Percentiles rank a stretch among this genome's conserved stretches.
These are phyloP conservation scores for Lasiosphaeris hirsuta DNA, from an alignment of 495 filamentous ascomycete genomes.

Conservation along the genomic window DNA sequence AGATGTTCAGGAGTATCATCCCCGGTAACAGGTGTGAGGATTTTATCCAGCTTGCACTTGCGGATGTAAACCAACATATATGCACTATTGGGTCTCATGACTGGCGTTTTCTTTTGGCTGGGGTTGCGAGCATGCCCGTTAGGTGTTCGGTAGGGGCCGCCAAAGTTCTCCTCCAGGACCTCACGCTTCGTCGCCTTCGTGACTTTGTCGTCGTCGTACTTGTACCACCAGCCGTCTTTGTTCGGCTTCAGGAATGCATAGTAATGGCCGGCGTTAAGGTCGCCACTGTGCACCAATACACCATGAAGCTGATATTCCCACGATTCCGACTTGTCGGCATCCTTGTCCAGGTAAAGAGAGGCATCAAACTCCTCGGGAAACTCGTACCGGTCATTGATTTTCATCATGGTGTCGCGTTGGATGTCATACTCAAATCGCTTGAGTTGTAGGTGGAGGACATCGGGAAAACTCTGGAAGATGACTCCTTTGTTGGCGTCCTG, in stretches of 20 bases:
- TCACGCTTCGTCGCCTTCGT: slow-evolving; percentile 89
- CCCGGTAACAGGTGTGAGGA: slow-evolving; percentile 69
- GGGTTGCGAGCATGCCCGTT: slow-evolving; percentile 37
- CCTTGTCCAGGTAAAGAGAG: slow-evolving; percentile 77
- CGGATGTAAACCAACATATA: slow-evolving; percentile 99
- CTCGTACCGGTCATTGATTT: slow-evolving; percentile 97
- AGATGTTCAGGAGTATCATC: slow-evolving; percentile 83
- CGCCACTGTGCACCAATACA: slow-evolving; percentile 93
- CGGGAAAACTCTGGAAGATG: slow-evolving; percentile 93
- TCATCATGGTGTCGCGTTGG: slow-evolving; percentile 94
- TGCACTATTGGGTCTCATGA: slow-evolving; percentile 63
- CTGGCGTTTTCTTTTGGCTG: slow-evolving; percentile 42
- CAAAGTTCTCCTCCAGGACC: slow-evolving; percentile 94
- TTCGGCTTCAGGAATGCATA: slow-evolving; percentile 94
- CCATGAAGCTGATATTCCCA: slow-evolving; percentile 92
- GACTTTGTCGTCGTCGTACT: slow-evolving; percentile 95
- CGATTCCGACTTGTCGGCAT: slow-evolving; percentile 82
- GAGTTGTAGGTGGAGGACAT: slow-evolving; percentile 90
- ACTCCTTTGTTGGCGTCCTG: slow-evolving; percentile 98
- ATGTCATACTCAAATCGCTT: slow-evolving; percentile 99
- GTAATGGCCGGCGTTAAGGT: slow-evolving; percentile 97
- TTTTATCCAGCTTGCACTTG: slow-evolving; percentile 73
- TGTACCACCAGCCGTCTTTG: slow-evolving; percentile 92
- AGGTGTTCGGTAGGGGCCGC: slow-evolving; percentile 73
- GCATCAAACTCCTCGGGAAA: slow-evolving; percentile 94